These are phyloP conservation scores for Xanthoparmelia taractica DNA, from an alignment of 495 filamentous ascomycete genomes.

Conservation along the genomic window DNA sequence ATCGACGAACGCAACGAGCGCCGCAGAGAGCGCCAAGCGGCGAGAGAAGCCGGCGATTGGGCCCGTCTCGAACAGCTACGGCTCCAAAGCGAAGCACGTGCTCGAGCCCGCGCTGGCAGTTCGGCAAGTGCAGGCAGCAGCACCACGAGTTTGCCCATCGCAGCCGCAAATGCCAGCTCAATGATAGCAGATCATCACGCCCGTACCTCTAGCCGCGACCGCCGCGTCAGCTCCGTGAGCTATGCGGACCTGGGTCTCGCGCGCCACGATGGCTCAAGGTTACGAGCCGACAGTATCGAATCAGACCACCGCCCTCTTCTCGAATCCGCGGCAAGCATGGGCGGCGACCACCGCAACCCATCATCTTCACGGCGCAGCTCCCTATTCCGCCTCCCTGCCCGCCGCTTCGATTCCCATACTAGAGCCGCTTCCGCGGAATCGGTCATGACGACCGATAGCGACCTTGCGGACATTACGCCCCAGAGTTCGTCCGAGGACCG, in stretches of 20 bases:
- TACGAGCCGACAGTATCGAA: slow-evolving; percentile 73
- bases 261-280: slow-evolving; percentile 76
- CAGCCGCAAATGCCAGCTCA: slow-evolving; percentile 24
- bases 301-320: slow-evolving; percentile 69
- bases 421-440: slow-evolving; percentile 22
- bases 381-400: slow-evolving; percentile 18
- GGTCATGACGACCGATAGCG: slow-evolving; percentile 22
- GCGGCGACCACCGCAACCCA: slow-evolving; percentile 15
- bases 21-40: slow-evolving; percentile 55
- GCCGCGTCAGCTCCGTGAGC: slow-evolving; percentile 71
- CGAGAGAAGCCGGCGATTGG: slow-evolving; percentile 59
- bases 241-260: slow-evolving; percentile 84
- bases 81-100: slow-evolving; percentile 34
- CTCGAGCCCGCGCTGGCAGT: slow-evolving; percentile 25
- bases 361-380: slow-evolving; percentile 18
- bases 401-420: slow-evolving; percentile 17
- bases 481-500: slow-evolving; percentile 22
- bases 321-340: slow-evolving; percentile 59
- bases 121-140: slow-evolving; percentile 30
- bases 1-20: slow-evolving; percentile 69
- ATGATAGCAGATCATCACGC: slow-evolving; percentile 61
- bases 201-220: slow-evolving; percentile 54
- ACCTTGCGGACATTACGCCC: slow-evolving; percentile 21
- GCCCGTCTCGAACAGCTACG: slow-evolving; percentile 54
- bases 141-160: slow-evolving; percentile 22